Percentiles rank a stretch among this genome's conserved stretches.
These are phyloP conservation scores for Leptographium wingfieldii DNA, from an alignment of 2,329 filamentous ascomycete genomes.

Conservation along the genomic window DNA sequence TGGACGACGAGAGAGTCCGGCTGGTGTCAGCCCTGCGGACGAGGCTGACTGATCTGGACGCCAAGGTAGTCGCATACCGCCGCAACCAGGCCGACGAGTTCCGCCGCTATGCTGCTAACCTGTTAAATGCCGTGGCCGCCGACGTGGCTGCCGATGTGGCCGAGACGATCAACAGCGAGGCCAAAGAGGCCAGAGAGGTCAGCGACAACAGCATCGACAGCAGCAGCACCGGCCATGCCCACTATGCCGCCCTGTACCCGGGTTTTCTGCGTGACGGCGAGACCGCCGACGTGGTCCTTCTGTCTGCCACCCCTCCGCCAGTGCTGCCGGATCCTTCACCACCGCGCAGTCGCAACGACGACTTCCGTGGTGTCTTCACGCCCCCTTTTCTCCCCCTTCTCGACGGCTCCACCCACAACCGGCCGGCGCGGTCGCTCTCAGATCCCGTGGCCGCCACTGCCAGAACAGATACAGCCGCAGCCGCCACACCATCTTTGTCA, in stretches of 20 bases:
- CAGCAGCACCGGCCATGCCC: conserved; percentile 14
- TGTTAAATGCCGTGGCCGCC: conserved; percentile 34
- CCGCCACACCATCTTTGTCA: background rate
- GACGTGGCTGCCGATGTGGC: conserved; percentile 34
- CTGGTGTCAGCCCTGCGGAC: conserved; percentile 38
- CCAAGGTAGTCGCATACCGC: conserved; percentile 43
- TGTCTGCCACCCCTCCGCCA: background rate
- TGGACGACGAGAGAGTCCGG: conserved; percentile 10
- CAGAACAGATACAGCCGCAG: background rate
- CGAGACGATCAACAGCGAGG: conserved; percentile 29
- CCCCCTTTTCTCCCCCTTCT: conserved; percentile 50
- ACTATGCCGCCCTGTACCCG: conserved; percentile 31
- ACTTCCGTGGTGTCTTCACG: conserved; percentile 51
- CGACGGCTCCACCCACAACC: conserved; percentile 21
- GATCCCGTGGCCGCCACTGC: conserved; percentile 4
- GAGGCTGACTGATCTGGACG: conserved; percentile 43
- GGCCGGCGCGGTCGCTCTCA: background rate
- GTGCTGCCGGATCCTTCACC: background rate
- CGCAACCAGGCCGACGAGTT: conserved; percentile 46
- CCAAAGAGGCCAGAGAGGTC: conserved; percentile 1
- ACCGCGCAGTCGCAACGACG: conserved; percentile 33
- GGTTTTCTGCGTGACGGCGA: conserved; percentile 14
- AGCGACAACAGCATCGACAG: too few species aligned
- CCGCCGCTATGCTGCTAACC: conserved; percentile 36
- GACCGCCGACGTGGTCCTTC: background rate